phyloP scores from a whole-genome alignment of 75 land plant genomes.

The Pinus tabuliformis region DNA sequence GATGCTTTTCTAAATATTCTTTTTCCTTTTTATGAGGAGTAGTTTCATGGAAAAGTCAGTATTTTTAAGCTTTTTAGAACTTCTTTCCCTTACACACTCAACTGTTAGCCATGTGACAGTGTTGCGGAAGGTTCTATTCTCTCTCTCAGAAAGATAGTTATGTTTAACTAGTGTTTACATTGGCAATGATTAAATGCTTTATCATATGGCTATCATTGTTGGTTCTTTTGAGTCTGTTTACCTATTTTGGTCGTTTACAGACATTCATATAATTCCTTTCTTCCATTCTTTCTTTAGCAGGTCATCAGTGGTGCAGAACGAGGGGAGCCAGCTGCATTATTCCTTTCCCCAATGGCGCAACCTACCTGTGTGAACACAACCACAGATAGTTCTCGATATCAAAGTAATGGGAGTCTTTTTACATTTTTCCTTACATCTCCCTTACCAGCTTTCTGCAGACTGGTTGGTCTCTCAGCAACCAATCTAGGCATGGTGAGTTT shows the following conservation, averaged over 20 bases:
- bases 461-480: slow-evolving; percentile 44
- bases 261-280: too few relatives aligned
- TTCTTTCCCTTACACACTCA: neutral
- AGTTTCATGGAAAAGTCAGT: neutral
- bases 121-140: neutral
- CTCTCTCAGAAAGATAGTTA: neutral
- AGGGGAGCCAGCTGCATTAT: slow-evolving; percentile 77
- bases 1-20: neutral
- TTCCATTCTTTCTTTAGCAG: slow-evolving; percentile 29
- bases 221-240: too few relatives aligned
- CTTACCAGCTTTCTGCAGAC: slow-evolving; percentile 73
- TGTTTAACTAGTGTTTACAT: neutral
- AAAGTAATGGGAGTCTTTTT: slow-evolving; percentile 72
- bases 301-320: slow-evolving; percentile 81
- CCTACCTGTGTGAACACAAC: slow-evolving; percentile 17
- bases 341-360: slow-evolving; percentile 60
- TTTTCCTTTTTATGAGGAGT: neutral
- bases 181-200: too few relatives aligned
- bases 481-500: slow-evolving; percentile 16
- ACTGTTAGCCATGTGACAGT: neutral
- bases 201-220: too few relatives aligned
- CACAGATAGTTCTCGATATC: slow-evolving; percentile 17
- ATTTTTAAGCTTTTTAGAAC: neutral
- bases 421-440: slow-evolving; percentile 95
- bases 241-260: too few relatives aligned